Conservation (phyloP, 176 grass and related monocot species). For the Oryza glumipatula region DNA sequence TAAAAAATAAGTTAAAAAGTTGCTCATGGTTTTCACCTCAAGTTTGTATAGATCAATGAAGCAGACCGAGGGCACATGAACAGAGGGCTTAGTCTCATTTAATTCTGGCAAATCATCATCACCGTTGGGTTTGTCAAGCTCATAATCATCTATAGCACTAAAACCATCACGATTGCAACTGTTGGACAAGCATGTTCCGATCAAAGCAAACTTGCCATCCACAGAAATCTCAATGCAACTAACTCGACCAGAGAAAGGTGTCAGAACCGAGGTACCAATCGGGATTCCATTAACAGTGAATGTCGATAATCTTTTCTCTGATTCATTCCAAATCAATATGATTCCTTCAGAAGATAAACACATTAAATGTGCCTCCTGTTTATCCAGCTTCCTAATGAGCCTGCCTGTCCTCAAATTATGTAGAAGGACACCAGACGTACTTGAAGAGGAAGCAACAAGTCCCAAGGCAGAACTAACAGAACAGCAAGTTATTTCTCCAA, state of each 20-base stretch:
- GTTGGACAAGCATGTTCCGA: conserved; percentile 59
- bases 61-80: conserved; percentile 83
- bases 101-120: conserved; percentile 37
- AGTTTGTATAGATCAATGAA: conserved; percentile 90
- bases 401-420: conserved; percentile 92
- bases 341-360: conserved; percentile 87
- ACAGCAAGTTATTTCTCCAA: conserved; percentile 84
- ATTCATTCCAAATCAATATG: conserved; percentile 84
- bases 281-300: conserved; percentile 90
- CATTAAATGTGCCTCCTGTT: conserved; percentile 63
- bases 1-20: conserved; percentile 16
- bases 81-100: conserved; percentile 45
- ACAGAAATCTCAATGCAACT: conserved; percentile 86
- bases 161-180: conserved; percentile 40
- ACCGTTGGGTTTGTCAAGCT: conserved; percentile 31
- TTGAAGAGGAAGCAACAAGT: conserved; percentile 74
- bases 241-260: conserved; percentile 66
- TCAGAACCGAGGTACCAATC: conserved; percentile 59
- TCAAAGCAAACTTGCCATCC: conserved; percentile 82
- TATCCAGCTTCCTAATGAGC: conserved; percentile 71
- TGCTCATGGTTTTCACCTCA: conserved; percentile 60
- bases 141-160: conserved; percentile 39
- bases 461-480: conserved; percentile 92
- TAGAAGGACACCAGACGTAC: conserved; percentile 71
- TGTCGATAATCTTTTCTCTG: conserved; percentile 71